phyloP scores from a whole-genome alignment of 306 rosid species.

The Acacia crassicarpa region DNA sequence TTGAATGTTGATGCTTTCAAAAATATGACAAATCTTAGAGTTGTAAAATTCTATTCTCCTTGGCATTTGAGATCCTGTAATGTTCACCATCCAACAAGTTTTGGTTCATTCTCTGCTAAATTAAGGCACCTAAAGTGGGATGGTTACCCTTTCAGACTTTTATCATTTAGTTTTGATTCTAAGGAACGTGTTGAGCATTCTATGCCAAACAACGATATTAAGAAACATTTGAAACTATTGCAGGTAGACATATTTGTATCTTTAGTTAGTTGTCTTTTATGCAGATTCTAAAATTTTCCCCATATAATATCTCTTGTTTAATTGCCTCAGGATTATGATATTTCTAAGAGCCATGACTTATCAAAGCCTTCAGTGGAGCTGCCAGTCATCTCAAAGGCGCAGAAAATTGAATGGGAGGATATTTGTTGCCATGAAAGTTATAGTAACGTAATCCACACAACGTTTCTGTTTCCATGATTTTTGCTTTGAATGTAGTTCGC shows the following conservation, averaged over 20 bases:
- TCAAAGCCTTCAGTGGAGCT: no score
- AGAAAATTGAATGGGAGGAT: no score
- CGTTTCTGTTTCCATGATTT: no score
- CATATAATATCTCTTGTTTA: background rate
- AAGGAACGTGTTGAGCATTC: background rate
- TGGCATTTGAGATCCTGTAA: background rate
- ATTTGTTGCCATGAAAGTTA: no score
- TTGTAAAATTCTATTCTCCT: conserved; percentile 7
- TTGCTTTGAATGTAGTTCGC: no score
- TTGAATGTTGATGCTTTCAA: conserved; percentile 16
- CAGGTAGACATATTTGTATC: background rate
- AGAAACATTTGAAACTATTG: background rate
- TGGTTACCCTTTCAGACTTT: background rate
- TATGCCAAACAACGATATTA: background rate
- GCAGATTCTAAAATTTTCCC: background rate
- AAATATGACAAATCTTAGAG: conserved; percentile 23
- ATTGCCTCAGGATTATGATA: background rate
- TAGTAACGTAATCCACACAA: no score
- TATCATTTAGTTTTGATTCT: background rate
- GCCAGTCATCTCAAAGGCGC: no score
- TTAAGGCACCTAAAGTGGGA: background rate
- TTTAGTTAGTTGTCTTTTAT: background rate
- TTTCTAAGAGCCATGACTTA: no score
- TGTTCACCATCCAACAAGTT: background rate
- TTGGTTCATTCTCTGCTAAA: background rate